Evolutionary conservation across 192 early-diverging fungal species (phyloP).

Genomic region (Diversispora epigaea): DNA sequence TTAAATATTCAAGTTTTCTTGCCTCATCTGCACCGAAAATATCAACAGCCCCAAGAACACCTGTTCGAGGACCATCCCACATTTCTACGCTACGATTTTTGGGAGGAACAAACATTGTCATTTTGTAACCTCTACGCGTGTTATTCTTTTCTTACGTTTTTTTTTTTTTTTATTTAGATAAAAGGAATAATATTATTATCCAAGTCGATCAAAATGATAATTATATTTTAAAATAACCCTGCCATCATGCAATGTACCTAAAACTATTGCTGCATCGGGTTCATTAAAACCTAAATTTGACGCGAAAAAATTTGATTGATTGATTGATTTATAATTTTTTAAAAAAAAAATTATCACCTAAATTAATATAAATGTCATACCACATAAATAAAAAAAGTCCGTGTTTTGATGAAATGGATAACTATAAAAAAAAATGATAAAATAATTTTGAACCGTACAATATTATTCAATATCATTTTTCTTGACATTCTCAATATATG

Average conservation of each 20-base stretch:
- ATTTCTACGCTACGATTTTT: constrained; percentile 72
- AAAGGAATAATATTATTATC: constrained; percentile 2
- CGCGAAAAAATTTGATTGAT: background rate
- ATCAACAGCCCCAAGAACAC: constrained; percentile 70
- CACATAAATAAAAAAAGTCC: constrained; percentile 82
- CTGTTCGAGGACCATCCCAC: constrained; percentile 92
- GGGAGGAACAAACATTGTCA: constrained; percentile 85
- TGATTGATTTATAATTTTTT: background rate
- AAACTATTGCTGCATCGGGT: constrained; percentile 74
- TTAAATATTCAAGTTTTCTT: constrained; percentile 2
- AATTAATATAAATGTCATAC: constrained; percentile 36
- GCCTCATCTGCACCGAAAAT: constrained; percentile 86
- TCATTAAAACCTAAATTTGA: constrained; percentile 77
- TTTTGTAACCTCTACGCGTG: constrained; percentile 67
- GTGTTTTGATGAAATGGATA: constrained; percentile 94
- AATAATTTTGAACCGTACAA: no score
- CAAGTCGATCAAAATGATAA: background rate
- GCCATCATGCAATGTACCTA: constrained; percentile 44
- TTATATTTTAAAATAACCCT: background rate
- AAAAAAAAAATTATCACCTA: no score
- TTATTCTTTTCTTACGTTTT: constrained; percentile 47
- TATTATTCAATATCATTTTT: background rate
- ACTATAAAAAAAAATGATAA: constrained; percentile 37
- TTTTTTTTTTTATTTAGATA: no score
- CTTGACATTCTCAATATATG: background rate